Evolutionary conservation across 192 early-diverging fungal genomes (phyloP).

Genomic region (Linnemannia exigua): DNA sequence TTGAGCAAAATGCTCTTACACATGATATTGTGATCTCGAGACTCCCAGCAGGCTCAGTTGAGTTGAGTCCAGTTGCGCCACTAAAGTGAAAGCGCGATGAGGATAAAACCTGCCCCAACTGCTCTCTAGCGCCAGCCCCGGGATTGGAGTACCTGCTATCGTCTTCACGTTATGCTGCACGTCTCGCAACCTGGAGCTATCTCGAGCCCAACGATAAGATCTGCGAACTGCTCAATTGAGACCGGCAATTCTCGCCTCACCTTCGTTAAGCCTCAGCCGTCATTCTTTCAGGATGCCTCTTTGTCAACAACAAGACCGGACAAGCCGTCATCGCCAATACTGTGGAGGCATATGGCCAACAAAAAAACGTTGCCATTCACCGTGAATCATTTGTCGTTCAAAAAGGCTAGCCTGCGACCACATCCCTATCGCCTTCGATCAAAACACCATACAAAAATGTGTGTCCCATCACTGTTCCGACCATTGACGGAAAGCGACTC

Average conservation of each 20-base stretch:
- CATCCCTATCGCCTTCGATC: constrained; percentile 12
- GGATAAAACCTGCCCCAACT: constrained; percentile 1
- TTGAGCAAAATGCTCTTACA: constrained; percentile 24
- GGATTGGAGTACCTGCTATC: constrained; percentile 27
- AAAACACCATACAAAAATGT: constrained; percentile 18
- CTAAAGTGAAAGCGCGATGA: constrained; percentile 18
- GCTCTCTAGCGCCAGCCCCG: constrained; percentile 10
- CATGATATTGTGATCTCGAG: not conserved
- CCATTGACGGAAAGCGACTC: constrained; percentile 21
- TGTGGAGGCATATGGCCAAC: constrained; percentile 36
- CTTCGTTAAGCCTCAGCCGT: constrained; percentile 23
- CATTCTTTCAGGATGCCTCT: constrained; percentile 28
- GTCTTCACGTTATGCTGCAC: constrained; percentile 25
- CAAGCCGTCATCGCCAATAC: constrained; percentile 36
- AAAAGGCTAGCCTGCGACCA: constrained; percentile 14
- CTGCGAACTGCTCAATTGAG: constrained; percentile 32
- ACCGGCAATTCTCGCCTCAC: constrained; percentile 28
- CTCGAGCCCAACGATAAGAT: constrained; percentile 21
- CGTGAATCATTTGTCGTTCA: constrained; percentile 16
- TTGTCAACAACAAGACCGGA: constrained; percentile 21
- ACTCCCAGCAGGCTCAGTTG: not conserved
- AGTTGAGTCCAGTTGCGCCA: not conserved
- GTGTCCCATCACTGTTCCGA: constrained; percentile 14
- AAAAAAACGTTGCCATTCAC: constrained; percentile 21
- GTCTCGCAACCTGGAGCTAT: constrained; percentile 11